phyloP scores from a whole-genome alignment of 2,329 filamentous ascomycete genomes.

The Myotisia sp. region DNA sequence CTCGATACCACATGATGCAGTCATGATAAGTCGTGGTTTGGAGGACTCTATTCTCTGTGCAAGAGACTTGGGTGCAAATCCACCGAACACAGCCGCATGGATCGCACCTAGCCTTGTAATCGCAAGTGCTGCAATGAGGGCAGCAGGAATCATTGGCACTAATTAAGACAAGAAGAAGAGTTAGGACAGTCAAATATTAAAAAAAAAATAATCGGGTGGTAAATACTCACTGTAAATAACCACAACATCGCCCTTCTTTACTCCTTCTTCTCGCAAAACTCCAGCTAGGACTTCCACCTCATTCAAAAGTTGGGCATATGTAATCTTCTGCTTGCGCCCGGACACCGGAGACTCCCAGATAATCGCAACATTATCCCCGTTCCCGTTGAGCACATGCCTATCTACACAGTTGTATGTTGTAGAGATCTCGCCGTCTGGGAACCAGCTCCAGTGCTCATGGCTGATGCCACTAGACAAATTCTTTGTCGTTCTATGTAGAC shows the following conservation, averaged over 20 bases:
- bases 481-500: constrained; percentile 48
- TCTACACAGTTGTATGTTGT: constrained; percentile 89
- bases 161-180: background rate
- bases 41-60: constrained; percentile 81
- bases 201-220: constrained; percentile 1
- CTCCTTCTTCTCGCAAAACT: constrained; percentile 66
- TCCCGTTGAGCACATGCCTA: constrained; percentile 68
- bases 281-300: constrained; percentile 74
- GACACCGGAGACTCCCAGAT: constrained; percentile 83
- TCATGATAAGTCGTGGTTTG: constrained; percentile 60
- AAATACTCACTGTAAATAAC: constrained; percentile 62
- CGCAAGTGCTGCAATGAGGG: constrained; percentile 74
- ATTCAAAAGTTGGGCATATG: constrained; percentile 58
- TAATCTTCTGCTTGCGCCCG: constrained; percentile 53
- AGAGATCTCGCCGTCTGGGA: constrained; percentile 72
- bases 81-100: constrained; percentile 85
- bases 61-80: constrained; percentile 67
- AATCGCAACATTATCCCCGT: constrained; percentile 60
- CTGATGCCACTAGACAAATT: constrained; percentile 44
- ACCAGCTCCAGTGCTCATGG: constrained; percentile 79
- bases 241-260: constrained; percentile 71
- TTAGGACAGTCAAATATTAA: background rate
- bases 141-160: constrained; percentile 93
- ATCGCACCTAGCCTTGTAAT: constrained; percentile 69
- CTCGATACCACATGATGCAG: constrained; percentile 84